A percentile compares a stretch with the other conserved stretches of the same genome.
These are phyloP conservation scores for Hemisphaericaspora xylofermentans DNA, from an alignment of 1,139 yeast species.

Conservation along the genomic window DNA sequence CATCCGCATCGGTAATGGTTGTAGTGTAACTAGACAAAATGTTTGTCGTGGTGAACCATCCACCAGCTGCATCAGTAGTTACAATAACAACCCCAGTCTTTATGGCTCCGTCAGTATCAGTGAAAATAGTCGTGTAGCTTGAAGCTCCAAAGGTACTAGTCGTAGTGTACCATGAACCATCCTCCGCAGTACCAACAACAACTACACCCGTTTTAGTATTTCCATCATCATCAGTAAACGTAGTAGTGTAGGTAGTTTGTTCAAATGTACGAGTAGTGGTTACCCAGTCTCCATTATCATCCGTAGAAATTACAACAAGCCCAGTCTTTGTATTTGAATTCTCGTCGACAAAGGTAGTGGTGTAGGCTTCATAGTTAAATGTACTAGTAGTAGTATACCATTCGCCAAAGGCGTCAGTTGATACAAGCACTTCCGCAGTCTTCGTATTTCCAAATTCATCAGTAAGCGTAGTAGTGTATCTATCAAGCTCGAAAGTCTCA, in stretches of 20 bases:
- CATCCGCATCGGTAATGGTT: background rate
- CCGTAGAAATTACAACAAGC: conserved; percentile 9
- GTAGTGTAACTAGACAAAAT: background rate
- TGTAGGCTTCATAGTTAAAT: too few relatives aligned
- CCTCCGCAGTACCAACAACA: background rate
- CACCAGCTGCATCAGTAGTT: background rate
- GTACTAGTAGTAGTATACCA: conserved; percentile 3
- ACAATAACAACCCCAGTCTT: background rate
- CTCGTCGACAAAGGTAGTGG: too few relatives aligned
- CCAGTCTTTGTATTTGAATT: too few relatives aligned
- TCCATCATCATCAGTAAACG: background rate
- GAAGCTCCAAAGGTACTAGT: background rate
- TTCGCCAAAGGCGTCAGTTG: conserved; percentile 8
- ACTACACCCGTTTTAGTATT: background rate
- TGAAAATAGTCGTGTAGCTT: background rate
- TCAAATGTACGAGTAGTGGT: conserved; percentile 2
- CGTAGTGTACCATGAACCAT: background rate
- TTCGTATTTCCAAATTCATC: conserved; percentile 12
- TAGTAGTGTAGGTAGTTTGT: background rate
- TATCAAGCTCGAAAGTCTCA: background rate
- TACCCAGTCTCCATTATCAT: conserved; percentile 3
- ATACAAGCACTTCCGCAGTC: conserved; percentile 10
- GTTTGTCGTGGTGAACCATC: background rate
- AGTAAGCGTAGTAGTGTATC: conserved; percentile 8
- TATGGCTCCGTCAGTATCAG: background rate